These are phyloP conservation scores for Sporodiniella umbellata DNA, from an alignment of 371 early-diverging fungal species.

Conservation along the genomic window DNA sequence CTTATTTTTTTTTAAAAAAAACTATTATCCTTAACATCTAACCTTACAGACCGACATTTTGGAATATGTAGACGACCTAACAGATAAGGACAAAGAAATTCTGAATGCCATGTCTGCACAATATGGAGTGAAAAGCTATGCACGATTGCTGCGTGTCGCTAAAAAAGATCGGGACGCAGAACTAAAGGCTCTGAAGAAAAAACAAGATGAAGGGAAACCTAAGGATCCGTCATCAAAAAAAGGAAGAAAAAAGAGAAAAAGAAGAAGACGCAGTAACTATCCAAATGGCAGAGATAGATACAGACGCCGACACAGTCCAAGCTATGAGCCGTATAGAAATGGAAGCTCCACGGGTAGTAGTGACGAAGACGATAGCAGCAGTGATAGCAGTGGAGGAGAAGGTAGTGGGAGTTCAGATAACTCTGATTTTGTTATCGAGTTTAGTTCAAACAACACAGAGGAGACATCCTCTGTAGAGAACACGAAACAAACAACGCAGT, in stretches of 20 bases:
- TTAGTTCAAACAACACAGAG: slow-evolving; percentile 20
- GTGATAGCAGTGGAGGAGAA: slow-evolving; percentile 22
- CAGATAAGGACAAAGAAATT: slow-evolving; percentile 33
- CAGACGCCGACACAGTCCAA: slow-evolving; percentile 34
- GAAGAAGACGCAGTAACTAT: slow-evolving; percentile 3
- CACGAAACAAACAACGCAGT: neutral
- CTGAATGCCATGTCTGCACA: slow-evolving; percentile 44
- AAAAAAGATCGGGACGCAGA: slow-evolving; percentile 46
- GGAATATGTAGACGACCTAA: slow-evolving; percentile 45
- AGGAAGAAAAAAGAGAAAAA: slow-evolving; percentile 11
- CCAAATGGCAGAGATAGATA: slow-evolving; percentile 3
- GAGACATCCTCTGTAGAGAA: neutral
- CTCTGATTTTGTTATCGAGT: slow-evolving; percentile 33
- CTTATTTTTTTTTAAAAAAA: neutral
- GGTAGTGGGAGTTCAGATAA: slow-evolving; percentile 4
- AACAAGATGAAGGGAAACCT: slow-evolving; percentile 17
- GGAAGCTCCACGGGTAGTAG: slow-evolving; percentile 6
- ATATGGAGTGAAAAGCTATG: slow-evolving; percentile 43
- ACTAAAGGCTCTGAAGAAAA: slow-evolving; percentile 24
- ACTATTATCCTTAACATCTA: neutral
- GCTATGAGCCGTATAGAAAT: slow-evolving; percentile 35
- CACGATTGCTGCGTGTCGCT: slow-evolving; percentile 36
- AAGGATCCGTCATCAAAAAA: slow-evolving; percentile 7
- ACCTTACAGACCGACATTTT: slow-evolving; percentile 41
- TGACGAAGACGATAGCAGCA: slow-evolving; percentile 13